Evolutionary conservation across 306 rosid genomes (phyloP), one percentile per base, ranked within the genome.

Genomic region (Dryas octopetala): DNA sequence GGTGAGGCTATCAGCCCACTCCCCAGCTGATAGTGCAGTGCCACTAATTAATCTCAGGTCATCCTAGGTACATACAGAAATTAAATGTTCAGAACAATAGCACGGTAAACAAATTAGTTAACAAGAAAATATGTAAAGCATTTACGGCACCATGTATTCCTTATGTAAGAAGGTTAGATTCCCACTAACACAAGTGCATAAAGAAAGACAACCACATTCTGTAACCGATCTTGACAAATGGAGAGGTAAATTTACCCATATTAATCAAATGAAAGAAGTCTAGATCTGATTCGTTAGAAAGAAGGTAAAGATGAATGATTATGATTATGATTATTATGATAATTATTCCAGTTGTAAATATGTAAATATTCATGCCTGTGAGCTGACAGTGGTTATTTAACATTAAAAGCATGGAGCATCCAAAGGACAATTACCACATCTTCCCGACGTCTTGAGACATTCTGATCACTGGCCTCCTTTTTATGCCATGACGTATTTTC

Each of bases 1-100:
- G 66, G 99, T 95, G 68, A 95, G 97, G 92, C 93, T 95, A 83
- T 95, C 99, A 60, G 97, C 99, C 99, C 99, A 95, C 68, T 86
- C 97, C 69, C 90, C 90, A 67, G 97, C 92, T 55, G 99, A 92
- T 72, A 86, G 76, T 68, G 85, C 89, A 9, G 85, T 74, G 71
- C 90, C 91, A 79, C 76, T 81, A 86, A 79, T 82, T 75, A 85
- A 73, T 79, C 82, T 89, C 79, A 77, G 74, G 71, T 81, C 96
- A 77, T 85, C 93, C 99, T 95, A 74, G 23, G 44, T 64, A 66
- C 8, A 49, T 19, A 74, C 14, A 67, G 49, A 70, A 67, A 62
- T 41, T 67, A 43, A n/a, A 68, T 3, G 23, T 26, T 63, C 70
- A 63, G 64, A 44, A 53, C 43, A 51, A 44, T 59, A 45, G 62